Evolutionary conservation across 345 rosid species (phyloP), one percentile per base, ranked within the genome.

Genomic region (Sonneratia alba): DNA sequence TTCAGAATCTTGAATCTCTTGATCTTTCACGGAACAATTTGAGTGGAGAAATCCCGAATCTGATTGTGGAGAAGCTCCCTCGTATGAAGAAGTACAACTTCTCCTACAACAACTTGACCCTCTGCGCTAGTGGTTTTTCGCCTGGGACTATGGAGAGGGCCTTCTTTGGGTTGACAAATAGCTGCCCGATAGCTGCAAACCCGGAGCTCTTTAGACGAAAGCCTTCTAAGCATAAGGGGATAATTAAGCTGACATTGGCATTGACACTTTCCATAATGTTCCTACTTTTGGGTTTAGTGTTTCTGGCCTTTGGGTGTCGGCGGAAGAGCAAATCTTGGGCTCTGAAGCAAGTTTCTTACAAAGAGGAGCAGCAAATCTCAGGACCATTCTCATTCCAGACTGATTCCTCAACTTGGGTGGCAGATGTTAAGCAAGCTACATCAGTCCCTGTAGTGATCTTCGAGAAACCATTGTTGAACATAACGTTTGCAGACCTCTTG

Each of bases 381-480:
- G 97, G 97, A 36, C 95, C 98, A 1, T 91, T 93, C 71, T 89
- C 95, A 0, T 93, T 91, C 82, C 92, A 93, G 72, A 87, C 96
- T 0, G 97, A 93, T 87, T 93, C 97, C 3, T 88, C 93, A 11
- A 91, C 91, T 42, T 91, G 97, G 97, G 88, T 93, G 2, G 98
- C 98, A 43, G 96, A 89, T 85, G 92, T 93, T 66, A 93, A 91
- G 85, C 94, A 88, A 72, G 96, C 97, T 61, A 83, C 75, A 14
- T 83, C 87, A 3, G 96, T 91, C 45, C 86, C 85, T 0, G 96
- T 88, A 8, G 88, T 93, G 69, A 87, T 93, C 27, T 89, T 93
- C 73, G 98, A 89, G 89, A 93, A 93, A 76, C 98, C 98, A 55
- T 78, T 93, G 83, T 66, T 88, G 82, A 85, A 86, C 75, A 85